A percentile compares a stretch with the other conserved stretches of the same genome.
Evolutionary conservation across 2,329 filamentous ascomycete genomes (phyloP).

Genomic region (Exophiala xenobiotica): DNA sequence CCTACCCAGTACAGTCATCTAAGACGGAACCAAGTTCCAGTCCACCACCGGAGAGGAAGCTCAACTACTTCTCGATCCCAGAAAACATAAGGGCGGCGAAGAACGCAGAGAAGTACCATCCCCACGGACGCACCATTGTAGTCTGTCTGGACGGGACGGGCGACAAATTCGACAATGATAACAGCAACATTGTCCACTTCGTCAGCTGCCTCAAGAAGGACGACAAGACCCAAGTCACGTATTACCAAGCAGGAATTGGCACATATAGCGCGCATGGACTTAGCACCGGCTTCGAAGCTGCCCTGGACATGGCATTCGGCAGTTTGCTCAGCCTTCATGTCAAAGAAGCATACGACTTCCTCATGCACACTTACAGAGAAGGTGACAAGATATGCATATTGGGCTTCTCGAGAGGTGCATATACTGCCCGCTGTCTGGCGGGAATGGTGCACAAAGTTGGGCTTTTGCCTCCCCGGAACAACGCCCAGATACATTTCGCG

Average conservation of each 20-base stretch:
- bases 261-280: constrained; percentile 43
- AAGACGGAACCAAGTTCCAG: constrained; percentile 1
- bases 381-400: constrained; percentile 56
- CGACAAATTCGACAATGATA: constrained; percentile 46
- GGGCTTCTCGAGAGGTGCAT: constrained; percentile 55
- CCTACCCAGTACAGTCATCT: constrained; percentile 3
- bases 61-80: constrained; percentile 24
- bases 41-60: not conserved
- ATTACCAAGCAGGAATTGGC: constrained; percentile 49
- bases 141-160: constrained; percentile 48
- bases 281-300: constrained; percentile 40
- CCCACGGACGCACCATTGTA: constrained; percentile 37
- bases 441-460: constrained; percentile 53
- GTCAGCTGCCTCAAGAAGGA: constrained; percentile 47
- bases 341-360: constrained; percentile 53
- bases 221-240: constrained; percentile 36
- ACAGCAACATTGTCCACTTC: constrained; percentile 48
- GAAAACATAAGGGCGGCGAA: constrained; percentile 34
- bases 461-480: constrained; percentile 46
- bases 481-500: constrained; percentile 42
- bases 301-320: constrained; percentile 46
- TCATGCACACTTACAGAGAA: constrained; percentile 55
- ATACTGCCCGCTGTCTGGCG: constrained; percentile 54
- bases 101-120: constrained; percentile 23
- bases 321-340: constrained; percentile 50